Evolutionary conservation across 768 basidiomycete species (phyloP).

Genomic region (Phlebiopsis flavidoalba): DNA sequence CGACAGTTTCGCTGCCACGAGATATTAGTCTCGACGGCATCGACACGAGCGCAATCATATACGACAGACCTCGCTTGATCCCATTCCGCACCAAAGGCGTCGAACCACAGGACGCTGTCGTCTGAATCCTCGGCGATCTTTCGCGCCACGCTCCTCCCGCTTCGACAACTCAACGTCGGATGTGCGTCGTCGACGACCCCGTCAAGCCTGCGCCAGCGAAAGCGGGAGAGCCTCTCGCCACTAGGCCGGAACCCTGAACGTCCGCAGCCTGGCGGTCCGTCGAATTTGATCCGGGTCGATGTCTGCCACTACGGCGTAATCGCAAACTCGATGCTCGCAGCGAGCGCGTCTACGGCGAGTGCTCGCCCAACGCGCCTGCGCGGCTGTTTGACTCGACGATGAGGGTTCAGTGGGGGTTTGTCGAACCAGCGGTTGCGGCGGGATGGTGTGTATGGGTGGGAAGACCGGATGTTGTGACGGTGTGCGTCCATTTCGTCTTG

Average conservation of each 20-base stretch:
- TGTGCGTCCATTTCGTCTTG: slow-evolving; percentile 58
- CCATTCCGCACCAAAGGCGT: slow-evolving; percentile 82
- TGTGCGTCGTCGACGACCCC: slow-evolving; percentile 67
- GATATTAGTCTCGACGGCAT: neutral
- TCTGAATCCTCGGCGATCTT: slow-evolving; percentile 74
- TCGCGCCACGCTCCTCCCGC: slow-evolving; percentile 56
- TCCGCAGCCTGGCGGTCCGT: neutral
- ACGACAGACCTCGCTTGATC: slow-evolving; percentile 66
- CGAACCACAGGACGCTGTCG: slow-evolving; percentile 76
- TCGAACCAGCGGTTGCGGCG: slow-evolving; percentile 82
- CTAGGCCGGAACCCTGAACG: neutral
- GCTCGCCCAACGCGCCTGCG: slow-evolving; percentile 86
- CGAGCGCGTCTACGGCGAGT: slow-evolving; percentile 84
- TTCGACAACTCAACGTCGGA: slow-evolving; percentile 45
- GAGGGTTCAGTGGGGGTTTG: slow-evolving; percentile 76
- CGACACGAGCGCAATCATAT: neutral
- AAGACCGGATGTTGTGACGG: slow-evolving; percentile 66
- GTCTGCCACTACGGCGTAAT: slow-evolving; percentile 72
- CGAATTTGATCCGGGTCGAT: slow-evolving; percentile 48
- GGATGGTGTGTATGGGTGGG: slow-evolving; percentile 41
- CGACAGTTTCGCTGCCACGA: slow-evolving; percentile 39
- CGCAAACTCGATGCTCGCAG: slow-evolving; percentile 83
- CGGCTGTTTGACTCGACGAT: slow-evolving; percentile 82
- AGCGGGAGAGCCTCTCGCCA: neutral
- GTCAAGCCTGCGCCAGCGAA: slow-evolving; percentile 61